Conservation (phyloP, 768 basidiomycete species). For the Ephemerocybe angulata region DNA sequence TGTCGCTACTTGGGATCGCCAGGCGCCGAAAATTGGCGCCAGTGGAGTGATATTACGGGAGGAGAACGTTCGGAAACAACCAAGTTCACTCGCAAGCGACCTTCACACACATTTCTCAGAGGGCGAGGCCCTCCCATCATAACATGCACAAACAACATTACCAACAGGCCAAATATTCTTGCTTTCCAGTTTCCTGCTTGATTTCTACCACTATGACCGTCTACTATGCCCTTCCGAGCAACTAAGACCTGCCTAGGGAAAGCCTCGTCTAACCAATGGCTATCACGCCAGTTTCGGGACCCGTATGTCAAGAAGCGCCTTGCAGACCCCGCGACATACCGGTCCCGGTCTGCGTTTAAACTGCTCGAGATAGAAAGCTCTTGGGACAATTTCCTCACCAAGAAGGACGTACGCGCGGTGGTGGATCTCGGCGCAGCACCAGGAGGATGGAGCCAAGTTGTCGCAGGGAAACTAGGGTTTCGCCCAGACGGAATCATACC, state of each 20-base stretch:
- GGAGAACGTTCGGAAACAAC: no score
- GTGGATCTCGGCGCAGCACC: constrained; percentile 92
- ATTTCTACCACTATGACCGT: background rate
- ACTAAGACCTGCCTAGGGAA: background rate
- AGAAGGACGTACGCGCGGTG: constrained; percentile 54
- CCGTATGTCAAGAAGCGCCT: constrained; percentile 57
- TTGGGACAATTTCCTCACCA: constrained; percentile 49
- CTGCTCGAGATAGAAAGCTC: constrained; percentile 72
- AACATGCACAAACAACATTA: background rate
- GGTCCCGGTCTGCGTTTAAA: constrained; percentile 91
- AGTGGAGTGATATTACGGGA: background rate
- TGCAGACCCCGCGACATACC: constrained; percentile 44
- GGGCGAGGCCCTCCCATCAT: background rate
- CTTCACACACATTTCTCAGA: no score
- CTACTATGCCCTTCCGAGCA: constrained; percentile 6
- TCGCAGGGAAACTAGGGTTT: constrained; percentile 56
- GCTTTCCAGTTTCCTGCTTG: background rate
- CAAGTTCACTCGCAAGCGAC: no score
- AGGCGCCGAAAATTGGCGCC: no score
- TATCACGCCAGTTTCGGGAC: constrained; percentile 65
- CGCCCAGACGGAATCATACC: background rate
- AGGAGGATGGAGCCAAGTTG: constrained; percentile 93
- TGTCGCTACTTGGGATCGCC: no score
- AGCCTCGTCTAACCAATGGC: constrained; percentile 41
- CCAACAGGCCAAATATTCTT: background rate